Percentiles rank a stretch among this genome's conserved stretches.
phyloP scores from a whole-genome alignment of 129 eudicot species.

The Arctium lappa region DNA sequence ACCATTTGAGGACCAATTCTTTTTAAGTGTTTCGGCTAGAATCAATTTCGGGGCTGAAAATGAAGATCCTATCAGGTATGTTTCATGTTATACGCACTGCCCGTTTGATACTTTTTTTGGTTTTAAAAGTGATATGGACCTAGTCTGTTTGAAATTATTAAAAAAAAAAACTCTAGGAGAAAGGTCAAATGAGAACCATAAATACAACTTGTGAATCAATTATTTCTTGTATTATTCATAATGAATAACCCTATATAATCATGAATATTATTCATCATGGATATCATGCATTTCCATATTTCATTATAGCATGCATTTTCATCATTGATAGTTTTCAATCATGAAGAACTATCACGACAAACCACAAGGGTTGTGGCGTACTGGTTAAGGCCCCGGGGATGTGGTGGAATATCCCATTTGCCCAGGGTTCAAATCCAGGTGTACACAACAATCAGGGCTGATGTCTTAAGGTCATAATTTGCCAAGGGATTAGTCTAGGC shows the following conservation, averaged over 20 bases:
- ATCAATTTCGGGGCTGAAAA: conserved; percentile 73
- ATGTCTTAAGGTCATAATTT: no score
- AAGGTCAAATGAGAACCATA: background rate
- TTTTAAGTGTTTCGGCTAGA: conserved; percentile 71
- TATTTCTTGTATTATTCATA: background rate
- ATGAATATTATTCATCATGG: background rate
- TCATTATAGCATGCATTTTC: background rate
- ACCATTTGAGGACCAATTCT: conserved; percentile 58
- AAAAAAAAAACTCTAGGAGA: background rate
- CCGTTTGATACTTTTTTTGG: background rate
- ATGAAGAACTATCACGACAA: no score
- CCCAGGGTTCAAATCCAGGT: no score
- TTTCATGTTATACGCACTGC: background rate
- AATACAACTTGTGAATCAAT: background rate
- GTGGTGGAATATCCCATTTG: no score
- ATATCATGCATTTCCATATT: background rate
- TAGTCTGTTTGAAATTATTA: background rate
- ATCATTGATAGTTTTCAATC: background rate
- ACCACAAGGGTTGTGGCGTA: no score
- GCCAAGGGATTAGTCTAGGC: no score
- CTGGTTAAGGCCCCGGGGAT: no score
- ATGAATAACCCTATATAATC: background rate
- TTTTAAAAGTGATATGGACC: background rate
- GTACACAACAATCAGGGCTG: no score
- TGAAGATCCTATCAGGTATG: conserved; percentile 68